Conservation (phyloP, 495 filamentous ascomycete genomes). For the Lepidopterella palustris region DNA sequence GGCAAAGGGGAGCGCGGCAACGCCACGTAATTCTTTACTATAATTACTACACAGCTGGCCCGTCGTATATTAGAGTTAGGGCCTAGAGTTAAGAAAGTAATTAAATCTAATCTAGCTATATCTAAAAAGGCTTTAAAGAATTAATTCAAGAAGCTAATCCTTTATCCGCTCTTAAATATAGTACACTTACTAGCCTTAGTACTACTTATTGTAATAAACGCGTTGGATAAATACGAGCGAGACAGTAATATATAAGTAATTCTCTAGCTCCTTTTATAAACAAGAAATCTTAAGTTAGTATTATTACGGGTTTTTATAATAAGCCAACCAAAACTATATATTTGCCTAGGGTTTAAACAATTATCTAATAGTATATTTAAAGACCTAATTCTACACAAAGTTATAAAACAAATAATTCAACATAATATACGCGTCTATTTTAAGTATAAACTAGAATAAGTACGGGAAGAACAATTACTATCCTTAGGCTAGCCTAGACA, state of each 20-base stretch:
- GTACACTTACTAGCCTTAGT: not conserved
- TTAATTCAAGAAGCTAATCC: slow-evolving; percentile 9
- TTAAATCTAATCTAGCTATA: slow-evolving; percentile 7
- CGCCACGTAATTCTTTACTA: slow-evolving; percentile 22
- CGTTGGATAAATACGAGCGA: slow-evolving; percentile 32
- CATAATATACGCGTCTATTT: slow-evolving; percentile 36
- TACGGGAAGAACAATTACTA: not conserved
- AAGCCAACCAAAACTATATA: slow-evolving; percentile 34
- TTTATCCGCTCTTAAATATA: slow-evolving; percentile 5
- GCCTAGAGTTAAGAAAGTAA: not conserved
- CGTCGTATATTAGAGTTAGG: slow-evolving; percentile 2
- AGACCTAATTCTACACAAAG: slow-evolving; percentile 31
- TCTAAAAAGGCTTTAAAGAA: slow-evolving; percentile 11
- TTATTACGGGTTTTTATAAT: slow-evolving; percentile 32
- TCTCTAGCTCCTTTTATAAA: slow-evolving; percentile 24
- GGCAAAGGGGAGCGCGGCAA: too few relatives aligned
- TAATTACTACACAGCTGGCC: slow-evolving; percentile 11
- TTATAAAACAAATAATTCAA: slow-evolving; percentile 29
- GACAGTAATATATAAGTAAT: slow-evolving; percentile 23
- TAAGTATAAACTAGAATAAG: slow-evolving; percentile 8
- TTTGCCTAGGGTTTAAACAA: slow-evolving; percentile 20
- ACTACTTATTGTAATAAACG: slow-evolving; percentile 31
- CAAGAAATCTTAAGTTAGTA: slow-evolving; percentile 15
- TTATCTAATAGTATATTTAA: slow-evolving; percentile 9
- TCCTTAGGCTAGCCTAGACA: slow-evolving; percentile 39